These are phyloP conservation scores for Zygnema circumcarinatum DNA, from an alignment of 139 green algal genomes.

Conservation along the genomic window DNA sequence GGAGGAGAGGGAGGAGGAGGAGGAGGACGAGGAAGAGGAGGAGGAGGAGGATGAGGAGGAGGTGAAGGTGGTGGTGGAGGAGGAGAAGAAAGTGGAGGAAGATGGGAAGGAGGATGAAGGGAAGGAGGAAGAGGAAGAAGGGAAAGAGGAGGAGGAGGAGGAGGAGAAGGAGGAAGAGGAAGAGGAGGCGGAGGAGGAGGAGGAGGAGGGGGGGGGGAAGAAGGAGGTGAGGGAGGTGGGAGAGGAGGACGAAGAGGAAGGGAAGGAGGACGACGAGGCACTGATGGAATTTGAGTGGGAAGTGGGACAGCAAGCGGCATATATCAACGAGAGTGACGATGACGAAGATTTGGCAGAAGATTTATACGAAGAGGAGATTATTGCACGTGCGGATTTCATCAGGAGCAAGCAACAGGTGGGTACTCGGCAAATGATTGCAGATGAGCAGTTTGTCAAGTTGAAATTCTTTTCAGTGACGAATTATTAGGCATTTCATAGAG, in stretches of 20 bases:
- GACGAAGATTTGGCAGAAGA: conserved; percentile 2
- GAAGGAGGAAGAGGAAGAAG: neutral
- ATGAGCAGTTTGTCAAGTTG: too few relatives aligned
- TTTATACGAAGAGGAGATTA: neutral
- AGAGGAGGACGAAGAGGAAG: neutral
- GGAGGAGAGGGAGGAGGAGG: conserved; percentile 3
- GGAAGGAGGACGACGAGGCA: neutral
- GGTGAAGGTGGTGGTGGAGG: neutral
- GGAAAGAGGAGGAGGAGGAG: neutral
- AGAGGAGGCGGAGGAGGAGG: neutral
- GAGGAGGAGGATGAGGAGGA: neutral
- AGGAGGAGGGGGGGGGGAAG: neutral
- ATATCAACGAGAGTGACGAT: neutral
- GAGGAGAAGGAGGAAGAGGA: neutral
- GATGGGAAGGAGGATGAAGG: neutral
- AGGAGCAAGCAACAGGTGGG: neutral
- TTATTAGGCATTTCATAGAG: too few relatives aligned
- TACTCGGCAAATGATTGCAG: too few relatives aligned
- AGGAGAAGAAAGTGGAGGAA: neutral
- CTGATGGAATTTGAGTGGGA: neutral
- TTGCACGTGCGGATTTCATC: neutral
- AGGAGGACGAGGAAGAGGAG: conserved; percentile 5
- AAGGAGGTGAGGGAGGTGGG: neutral
- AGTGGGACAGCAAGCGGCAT: neutral
- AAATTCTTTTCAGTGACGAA: too few relatives aligned